Base-by-base conservation (phyloP, 2,329 filamentous ascomycete genomes). In the Ascochyta pisi region DNA sequence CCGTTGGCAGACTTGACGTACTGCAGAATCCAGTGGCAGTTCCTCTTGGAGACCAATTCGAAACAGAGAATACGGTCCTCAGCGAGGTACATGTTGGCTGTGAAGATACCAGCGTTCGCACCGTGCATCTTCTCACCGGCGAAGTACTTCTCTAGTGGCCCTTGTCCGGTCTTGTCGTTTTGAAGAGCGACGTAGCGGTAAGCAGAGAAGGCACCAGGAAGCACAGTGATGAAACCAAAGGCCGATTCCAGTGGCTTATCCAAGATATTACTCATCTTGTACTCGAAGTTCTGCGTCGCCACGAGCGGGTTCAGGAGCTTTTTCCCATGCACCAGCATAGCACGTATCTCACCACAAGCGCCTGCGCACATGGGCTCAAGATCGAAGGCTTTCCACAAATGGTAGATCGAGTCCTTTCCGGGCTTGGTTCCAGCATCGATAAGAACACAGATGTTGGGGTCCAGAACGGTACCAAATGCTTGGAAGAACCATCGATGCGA, bases 251-350 rank as follows among this genome's bases (percentile, higher is more conserved):
- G 81, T 2, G 95, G 95, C 79, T 99, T 99, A 76, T 99, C 95
- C 40, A 99, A 84, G 72, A 99, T 99, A 72, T 99, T 99, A 76
- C 92, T 96, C 90, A 99, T 96, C 84, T 99, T 99, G 84, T 99
- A 99, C 80, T 99, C 95, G 68, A 99, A 99, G 73, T 99, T 99
- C 71, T 99, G 95, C 0, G 93, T 93, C 2, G 95, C 95, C 22
- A 99, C 91, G 4, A 99, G 84, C 0, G 95, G 95, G 70, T 98
- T 99, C 64, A 97, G 75, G 33, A 99, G 84, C 68, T 96, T 92
- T 77, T 90, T 94, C 62, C 94, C 93, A 54, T 86, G 86, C 24
- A 89, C 89, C 79, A 98, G 82, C 93, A 98, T 97, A 63, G 94
- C 94, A 78, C 99, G 98, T 82, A 99, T 99, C 77, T 99, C 95